These are phyloP conservation scores for Canavalia ensiformis DNA, from an alignment of 306 rosid genomes.

Conservation along the genomic window DNA sequence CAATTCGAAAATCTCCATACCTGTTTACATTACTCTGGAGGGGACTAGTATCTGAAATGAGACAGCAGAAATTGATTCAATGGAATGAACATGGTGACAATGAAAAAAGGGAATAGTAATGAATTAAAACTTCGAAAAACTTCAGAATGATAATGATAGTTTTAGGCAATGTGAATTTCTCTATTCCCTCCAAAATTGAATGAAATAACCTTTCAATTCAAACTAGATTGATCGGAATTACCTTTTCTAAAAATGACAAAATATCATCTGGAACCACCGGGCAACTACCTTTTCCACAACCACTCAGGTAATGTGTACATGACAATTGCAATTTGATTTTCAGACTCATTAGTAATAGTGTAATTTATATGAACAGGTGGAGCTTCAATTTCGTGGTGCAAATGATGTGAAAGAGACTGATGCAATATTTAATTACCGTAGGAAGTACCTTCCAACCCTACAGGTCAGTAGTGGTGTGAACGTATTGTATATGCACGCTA, in stretches of 20 bases:
- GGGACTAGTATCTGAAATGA: constrained; percentile 13
- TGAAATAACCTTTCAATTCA: constrained; percentile 15
- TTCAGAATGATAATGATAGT: not conserved
- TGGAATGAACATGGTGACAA: constrained; percentile 16
- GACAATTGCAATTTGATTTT: constrained; percentile 22
- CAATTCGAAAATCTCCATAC: constrained; percentile 31
- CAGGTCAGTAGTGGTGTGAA: constrained; percentile 65
- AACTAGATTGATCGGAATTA: not conserved
- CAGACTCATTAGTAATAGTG: constrained; percentile 32
- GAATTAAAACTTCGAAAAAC: not conserved
- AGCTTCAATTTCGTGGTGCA: constrained; percentile 72
- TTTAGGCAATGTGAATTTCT: constrained; percentile 4
- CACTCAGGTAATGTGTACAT: not conserved
- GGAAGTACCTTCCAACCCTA: constrained; percentile 97
- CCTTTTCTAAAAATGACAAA: not conserved
- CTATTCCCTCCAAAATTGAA: constrained; percentile 6
- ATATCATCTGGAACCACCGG: not conserved
- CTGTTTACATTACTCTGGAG: constrained; percentile 4
- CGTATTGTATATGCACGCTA: constrained; percentile 18
- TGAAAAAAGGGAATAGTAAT: constrained; percentile 16
- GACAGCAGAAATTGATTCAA: constrained; percentile 12
- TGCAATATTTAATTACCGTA: constrained; percentile 94
- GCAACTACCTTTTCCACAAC: no score
- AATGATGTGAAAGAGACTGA: constrained; percentile 82
- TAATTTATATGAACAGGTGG: constrained; percentile 70